These are phyloP conservation scores for Rhizophora apiculata DNA, from an alignment of 345 rosid species.

Conservation along the genomic window DNA sequence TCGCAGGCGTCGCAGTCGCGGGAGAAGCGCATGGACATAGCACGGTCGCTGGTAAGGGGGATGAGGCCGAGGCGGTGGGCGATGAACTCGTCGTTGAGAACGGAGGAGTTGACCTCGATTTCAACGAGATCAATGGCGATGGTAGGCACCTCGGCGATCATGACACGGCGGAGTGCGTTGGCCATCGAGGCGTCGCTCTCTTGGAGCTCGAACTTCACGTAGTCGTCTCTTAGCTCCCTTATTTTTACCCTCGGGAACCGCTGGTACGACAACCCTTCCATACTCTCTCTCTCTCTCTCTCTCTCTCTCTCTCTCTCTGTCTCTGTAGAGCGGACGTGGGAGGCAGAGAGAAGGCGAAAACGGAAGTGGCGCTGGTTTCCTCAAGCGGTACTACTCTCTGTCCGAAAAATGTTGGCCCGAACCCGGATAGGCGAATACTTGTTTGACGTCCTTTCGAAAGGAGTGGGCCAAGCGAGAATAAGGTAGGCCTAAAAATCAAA, in stretches of 20 bases:
- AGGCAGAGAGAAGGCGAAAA: no score
- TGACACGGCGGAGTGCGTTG: conserved; percentile 93
- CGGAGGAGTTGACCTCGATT: conserved; percentile 85
- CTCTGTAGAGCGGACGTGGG: no score
- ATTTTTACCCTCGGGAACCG: conserved; percentile 80
- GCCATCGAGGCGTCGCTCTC: conserved; percentile 89
- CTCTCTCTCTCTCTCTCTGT: no score
- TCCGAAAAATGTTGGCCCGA: no score
- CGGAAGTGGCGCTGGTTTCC: no score
- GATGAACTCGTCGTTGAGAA: conserved; percentile 89
- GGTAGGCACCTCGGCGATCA: conserved; percentile 97
- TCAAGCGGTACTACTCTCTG: no score
- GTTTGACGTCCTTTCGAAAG: no score
- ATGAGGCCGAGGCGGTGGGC: conserved; percentile 95
- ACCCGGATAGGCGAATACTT: no score
- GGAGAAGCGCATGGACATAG: conserved; percentile 95
- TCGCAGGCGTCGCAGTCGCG: conserved; percentile 95
- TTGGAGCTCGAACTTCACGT: conserved; percentile 84
- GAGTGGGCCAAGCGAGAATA: no score
- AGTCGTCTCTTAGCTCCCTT: conserved; percentile 78
- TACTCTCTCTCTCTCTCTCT: conserved; percentile 8
- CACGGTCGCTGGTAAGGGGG: conserved; percentile 82
- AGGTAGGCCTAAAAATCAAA: no score
- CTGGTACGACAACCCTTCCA: conserved; percentile 81
- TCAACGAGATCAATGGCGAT: conserved; percentile 94